Conservation (phyloP, 192 early-diverging fungal species). For the Coemansia sp. region DNA sequence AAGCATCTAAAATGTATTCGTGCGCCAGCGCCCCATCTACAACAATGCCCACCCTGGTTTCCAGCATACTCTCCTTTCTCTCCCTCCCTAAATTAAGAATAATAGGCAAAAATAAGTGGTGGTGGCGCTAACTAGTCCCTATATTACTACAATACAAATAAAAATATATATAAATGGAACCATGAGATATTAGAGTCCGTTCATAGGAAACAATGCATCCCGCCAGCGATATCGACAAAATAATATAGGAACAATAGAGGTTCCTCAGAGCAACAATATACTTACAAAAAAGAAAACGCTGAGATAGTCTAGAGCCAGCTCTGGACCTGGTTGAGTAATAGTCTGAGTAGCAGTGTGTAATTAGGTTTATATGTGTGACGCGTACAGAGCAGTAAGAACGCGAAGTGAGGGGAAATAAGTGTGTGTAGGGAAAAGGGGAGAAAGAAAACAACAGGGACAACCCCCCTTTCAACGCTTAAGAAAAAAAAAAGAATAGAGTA, state of each 20-base stretch:
- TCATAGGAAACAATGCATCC: slow-evolving; percentile 4
- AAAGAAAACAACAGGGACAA: not conserved
- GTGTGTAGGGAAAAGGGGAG: not conserved
- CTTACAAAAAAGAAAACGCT: slow-evolving; percentile 1
- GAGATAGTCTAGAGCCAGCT: slow-evolving; percentile 8
- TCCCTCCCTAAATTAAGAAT: not conserved
- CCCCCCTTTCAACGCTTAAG: not conserved
- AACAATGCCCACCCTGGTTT: slow-evolving; percentile 15
- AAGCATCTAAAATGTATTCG: slow-evolving; percentile 18
- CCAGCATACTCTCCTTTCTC: not conserved
- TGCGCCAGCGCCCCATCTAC: slow-evolving; percentile 23
- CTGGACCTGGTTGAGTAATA: not conserved
- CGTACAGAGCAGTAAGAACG: not conserved
- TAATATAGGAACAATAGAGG: not conserved
- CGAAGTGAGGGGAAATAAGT: not conserved
- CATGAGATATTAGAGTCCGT: slow-evolving; percentile 1
- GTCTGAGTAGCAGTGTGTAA: not conserved
- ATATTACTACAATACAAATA: slow-evolving; percentile 15
- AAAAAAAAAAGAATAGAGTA: not conserved
- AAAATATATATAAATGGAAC: not conserved
- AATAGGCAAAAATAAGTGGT: not conserved
- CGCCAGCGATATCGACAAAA: not conserved
- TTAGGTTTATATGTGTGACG: not conserved
- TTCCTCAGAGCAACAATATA: not conserved
- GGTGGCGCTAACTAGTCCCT: slow-evolving; percentile 8